Percentiles rank a stretch among this genome's conserved stretches.
phyloP scores from a whole-genome alignment of 495 filamentous ascomycete genomes.

The Aspergillus coremiiformis region DNA sequence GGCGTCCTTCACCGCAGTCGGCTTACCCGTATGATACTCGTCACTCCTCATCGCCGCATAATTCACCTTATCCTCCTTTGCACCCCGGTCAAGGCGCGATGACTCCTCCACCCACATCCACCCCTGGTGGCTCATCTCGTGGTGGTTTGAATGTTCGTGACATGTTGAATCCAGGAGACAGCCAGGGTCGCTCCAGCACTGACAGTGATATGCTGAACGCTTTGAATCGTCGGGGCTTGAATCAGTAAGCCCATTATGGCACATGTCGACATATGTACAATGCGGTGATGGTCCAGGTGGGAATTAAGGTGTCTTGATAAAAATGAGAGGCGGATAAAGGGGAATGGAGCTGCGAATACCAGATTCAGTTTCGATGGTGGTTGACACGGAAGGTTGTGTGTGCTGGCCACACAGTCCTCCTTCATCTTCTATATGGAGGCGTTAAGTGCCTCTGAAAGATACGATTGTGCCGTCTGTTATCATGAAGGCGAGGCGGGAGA shows the following conservation, averaged over 20 bases:
- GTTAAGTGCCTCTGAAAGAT: not conserved
- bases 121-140: conserved; percentile 32
- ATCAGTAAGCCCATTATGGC: conserved; percentile 11
- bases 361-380: not conserved
- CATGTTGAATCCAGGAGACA: conserved; percentile 42
- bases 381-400: conserved; percentile 10
- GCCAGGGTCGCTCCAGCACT: conserved; percentile 43
- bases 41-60: conserved; percentile 44
- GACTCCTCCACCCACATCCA: conserved; percentile 36
- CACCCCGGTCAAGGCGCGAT: conserved; percentile 26
- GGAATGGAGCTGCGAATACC: not conserved
- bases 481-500: not conserved
- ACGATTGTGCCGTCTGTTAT: not conserved
- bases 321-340: not conserved
- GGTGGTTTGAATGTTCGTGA: conserved; percentile 48
- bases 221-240: conserved; percentile 40
- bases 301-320: not conserved
- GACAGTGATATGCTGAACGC: conserved; percentile 53
- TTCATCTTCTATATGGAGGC: not conserved
- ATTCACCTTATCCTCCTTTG: conserved; percentile 43
- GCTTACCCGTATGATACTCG: conserved; percentile 42
- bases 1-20: conserved; percentile 45
- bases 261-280: not conserved
- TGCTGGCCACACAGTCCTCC: conserved; percentile 19
- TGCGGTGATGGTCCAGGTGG: not conserved